Evolutionary conservation across 805 yeast genomes (phyloP).

Genomic region (Wickerhamomyces pijperi): DNA sequence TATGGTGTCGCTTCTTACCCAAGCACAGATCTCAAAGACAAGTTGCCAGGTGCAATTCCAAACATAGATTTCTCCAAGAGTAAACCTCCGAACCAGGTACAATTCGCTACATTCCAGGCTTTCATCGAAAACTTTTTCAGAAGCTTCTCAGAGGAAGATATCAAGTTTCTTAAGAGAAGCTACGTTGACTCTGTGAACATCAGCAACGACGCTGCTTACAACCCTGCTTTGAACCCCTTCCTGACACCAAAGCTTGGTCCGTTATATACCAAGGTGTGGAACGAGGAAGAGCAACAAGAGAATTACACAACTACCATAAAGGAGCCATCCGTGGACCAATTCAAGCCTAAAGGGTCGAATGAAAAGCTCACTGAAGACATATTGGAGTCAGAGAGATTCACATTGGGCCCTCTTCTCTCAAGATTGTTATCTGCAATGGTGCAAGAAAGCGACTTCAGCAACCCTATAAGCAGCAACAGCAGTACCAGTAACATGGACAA

Average conservation of each 20-base stretch:
- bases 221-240: conserved; percentile 62
- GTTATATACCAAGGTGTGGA: conserved; percentile 75
- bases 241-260: conserved; percentile 81
- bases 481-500: conserved; percentile 16
- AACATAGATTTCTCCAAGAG: conserved; percentile 73
- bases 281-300: conserved; percentile 58
- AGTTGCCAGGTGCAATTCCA: conserved; percentile 84
- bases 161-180: conserved; percentile 57
- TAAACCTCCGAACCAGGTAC: conserved; percentile 85
- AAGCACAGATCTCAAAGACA: conserved; percentile 54
- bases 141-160: conserved; percentile 68
- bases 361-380: conserved; percentile 46
- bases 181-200: conserved; percentile 25
- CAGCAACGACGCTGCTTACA: conserved; percentile 31
- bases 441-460: conserved; percentile 21
- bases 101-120: conserved; percentile 75
- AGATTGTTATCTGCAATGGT: conserved; percentile 75
- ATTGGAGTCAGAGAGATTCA: conserved; percentile 61
- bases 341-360: conserved; percentile 47
- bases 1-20: conserved; percentile 92
- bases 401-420: conserved; percentile 87
- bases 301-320: conserved; percentile 40
- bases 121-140: conserved; percentile 81
- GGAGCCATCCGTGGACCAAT: conserved; percentile 27
- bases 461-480: conserved; percentile 8